Evolutionary conservation across 108 stramenopile genomes (phyloP).

Genomic region (Stephanodiscus triporus): DNA sequence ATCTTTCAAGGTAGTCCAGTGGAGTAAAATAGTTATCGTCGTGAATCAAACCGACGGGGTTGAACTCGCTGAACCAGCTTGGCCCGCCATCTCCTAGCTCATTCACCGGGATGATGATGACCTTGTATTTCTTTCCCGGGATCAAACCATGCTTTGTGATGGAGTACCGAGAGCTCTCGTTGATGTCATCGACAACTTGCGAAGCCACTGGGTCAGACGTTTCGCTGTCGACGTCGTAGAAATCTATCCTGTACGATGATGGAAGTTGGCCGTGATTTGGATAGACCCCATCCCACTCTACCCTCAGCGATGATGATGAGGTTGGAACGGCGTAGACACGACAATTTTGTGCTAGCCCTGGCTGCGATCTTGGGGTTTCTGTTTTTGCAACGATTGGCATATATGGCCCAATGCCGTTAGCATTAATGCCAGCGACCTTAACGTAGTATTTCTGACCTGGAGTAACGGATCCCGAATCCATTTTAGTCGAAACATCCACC

Average conservation of each 20-base stretch:
- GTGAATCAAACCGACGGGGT: constrained; percentile 35
- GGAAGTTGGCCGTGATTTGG: constrained; percentile 49
- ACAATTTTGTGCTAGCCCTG: constrained; percentile 50
- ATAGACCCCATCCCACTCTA: constrained; percentile 53
- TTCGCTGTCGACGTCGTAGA: constrained; percentile 32
- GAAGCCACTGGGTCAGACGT: constrained; percentile 12
- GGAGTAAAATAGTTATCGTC: constrained; percentile 14
- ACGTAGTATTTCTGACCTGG: constrained; percentile 73
- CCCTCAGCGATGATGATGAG: constrained; percentile 40
- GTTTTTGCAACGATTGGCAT: constrained; percentile 15
- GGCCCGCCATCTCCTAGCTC: constrained; percentile 46
- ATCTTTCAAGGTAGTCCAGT: constrained; percentile 34
- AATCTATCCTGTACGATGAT: constrained; percentile 40
- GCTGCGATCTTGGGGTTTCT: constrained; percentile 48
- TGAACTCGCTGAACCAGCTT: constrained; percentile 36
- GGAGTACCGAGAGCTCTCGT: constrained; percentile 42
- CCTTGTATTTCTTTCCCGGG: constrained; percentile 41
- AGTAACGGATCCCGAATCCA: constrained; percentile 51
- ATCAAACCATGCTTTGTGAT: constrained; percentile 29
- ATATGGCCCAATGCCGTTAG: constrained; percentile 50
- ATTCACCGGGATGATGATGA: constrained; percentile 38
- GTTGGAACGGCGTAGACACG: constrained; percentile 47
- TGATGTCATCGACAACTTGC: constrained; percentile 23
- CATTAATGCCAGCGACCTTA: constrained; percentile 66
- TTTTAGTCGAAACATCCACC: constrained; percentile 35